A percentile compares a stretch with the other conserved stretches of the same genome.
phyloP scores from a whole-genome alignment of 768 basidiomycete species.

The Hygrophoropsis aurantiaca region DNA sequence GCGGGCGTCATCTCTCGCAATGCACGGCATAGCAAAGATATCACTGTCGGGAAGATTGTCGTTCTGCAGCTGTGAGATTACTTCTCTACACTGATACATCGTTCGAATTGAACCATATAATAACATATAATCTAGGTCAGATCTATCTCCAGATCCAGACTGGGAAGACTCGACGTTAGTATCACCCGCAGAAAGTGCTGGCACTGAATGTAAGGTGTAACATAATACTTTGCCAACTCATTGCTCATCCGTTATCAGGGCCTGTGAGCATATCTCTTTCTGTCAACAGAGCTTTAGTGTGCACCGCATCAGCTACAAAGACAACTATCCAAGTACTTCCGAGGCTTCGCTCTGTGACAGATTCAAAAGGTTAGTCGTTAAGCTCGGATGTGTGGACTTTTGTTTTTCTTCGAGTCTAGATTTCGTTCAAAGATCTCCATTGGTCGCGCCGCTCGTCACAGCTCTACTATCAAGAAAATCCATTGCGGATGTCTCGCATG shows the following conservation, averaged over 20 bases:
- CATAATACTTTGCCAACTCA: background rate
- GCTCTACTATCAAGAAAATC: slow-evolving; percentile 53
- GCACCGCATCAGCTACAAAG: slow-evolving; percentile 47
- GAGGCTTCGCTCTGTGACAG: slow-evolving; percentile 18
- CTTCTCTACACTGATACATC: background rate
- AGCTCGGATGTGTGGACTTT: background rate
- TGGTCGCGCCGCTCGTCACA: slow-evolving; percentile 24
- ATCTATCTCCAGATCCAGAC: slow-evolving; percentile 47
- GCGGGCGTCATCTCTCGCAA: slow-evolving; percentile 40
- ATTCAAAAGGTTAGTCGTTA: slow-evolving; percentile 16
- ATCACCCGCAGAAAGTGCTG: slow-evolving; percentile 39
- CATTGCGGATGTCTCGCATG: slow-evolving; percentile 61
- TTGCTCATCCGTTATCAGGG: slow-evolving; percentile 30
- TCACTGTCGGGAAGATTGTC: slow-evolving; percentile 45
- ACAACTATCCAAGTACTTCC: slow-evolving; percentile 48
- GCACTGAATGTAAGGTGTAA: slow-evolving; percentile 49
- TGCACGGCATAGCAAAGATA: slow-evolving; percentile 34
- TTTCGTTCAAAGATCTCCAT: slow-evolving; percentile 21
- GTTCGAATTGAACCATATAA: background rate
- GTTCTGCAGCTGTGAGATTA: slow-evolving; percentile 55
- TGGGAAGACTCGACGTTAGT: slow-evolving; percentile 53
- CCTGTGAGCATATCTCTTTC: slow-evolving; percentile 57
- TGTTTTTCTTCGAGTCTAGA: slow-evolving; percentile 25
- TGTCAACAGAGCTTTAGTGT: slow-evolving; percentile 58
- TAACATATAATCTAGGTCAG: slow-evolving; percentile 24